Evolutionary conservation across 441 rosid species (phyloP), one percentile per base, ranked within the genome.

Genomic region (Adansonia rubrostipa): DNA sequence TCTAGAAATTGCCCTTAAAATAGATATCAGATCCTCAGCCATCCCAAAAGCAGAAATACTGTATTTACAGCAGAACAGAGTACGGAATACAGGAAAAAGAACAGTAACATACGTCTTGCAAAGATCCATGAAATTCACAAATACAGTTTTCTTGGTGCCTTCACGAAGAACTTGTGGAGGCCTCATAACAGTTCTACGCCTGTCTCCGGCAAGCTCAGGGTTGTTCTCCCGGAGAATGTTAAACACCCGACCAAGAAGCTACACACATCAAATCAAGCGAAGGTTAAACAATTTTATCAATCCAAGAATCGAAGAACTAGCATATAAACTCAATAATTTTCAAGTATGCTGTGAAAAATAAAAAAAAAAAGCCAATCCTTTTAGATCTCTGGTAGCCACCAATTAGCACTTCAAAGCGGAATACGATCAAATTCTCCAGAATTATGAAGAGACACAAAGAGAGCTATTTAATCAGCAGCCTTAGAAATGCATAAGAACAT

Each of bases 71-170:
- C 40, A 3, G 40, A 36, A 36, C 13, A 33, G 51, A 19, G 7
- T 36, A 36, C 24, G 8, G 0, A 22, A 65, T 20, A 20, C 11
- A 24, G 3, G 33, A 44, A n/a, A 57, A 77, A 70, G 28, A 40
- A 11, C 28, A 44, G 1, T 9, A 45, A 56, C 88, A 5, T 81
- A 89, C 90, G 84, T 85, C 78, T 78, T 84, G 86, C 92, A 90
- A 50, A 90, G 86, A 82, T 88, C 82, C 88, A 83, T 85, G 77
- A 90, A 90, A 82, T 90, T 89, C 74, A 88, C 83, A 70, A 90
- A 86, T 36, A 90, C 82, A 15, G 91, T 89, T 58, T 80, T 85
- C 82, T 80, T 88, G 15, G 88, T 83, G 79, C 89, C 91, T 77
- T 87, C 82, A 19, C 84, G 86, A 54, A 85, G 87, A 69, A 89